Evolutionary conservation across 2,329 filamentous ascomycete species (phyloP).

Genomic region (Zymoseptoria tritici): DNA sequence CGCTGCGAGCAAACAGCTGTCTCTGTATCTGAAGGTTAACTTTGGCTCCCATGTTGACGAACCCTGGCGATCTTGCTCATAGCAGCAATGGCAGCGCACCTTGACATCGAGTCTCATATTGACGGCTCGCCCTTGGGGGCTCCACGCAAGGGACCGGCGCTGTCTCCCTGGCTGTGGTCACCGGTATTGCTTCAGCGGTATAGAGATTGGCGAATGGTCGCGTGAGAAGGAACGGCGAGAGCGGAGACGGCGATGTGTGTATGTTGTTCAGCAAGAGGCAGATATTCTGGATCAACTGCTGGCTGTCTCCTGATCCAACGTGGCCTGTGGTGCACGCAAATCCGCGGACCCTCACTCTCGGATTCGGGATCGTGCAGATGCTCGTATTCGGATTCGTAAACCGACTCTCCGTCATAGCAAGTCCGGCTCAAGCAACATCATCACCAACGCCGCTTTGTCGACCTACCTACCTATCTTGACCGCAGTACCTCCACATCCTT

Average conservation of each 20-base stretch:
- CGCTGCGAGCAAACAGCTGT: conserved; percentile 79
- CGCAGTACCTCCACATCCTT: not conserved
- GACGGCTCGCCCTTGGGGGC: conserved; percentile 17
- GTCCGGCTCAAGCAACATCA: not conserved
- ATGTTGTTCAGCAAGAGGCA: not conserved
- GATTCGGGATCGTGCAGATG: not conserved
- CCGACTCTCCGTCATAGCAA: not conserved
- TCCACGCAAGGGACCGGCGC: conserved; percentile 23
- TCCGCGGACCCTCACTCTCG: not conserved
- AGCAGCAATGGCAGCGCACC: conserved; percentile 34
- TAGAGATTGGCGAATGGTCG: not conserved
- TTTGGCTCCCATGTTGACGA: conserved; percentile 31
- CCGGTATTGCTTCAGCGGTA: not conserved
- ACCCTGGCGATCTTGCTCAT: not conserved
- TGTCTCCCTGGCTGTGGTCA: conserved; percentile 7
- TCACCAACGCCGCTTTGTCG: conserved; percentile 1
- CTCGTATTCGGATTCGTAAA: not conserved
- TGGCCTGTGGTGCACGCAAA: not conserved
- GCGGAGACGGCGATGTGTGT: not conserved
- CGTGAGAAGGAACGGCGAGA: not conserved
- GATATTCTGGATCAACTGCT: not conserved
- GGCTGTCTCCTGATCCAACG: not conserved
- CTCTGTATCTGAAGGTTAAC: conserved; percentile 48
- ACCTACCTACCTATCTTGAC: not conserved
- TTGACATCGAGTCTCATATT: conserved; percentile 54